phyloP scores from a whole-genome alignment of 1,139 yeast species.

The Suzukiozyma palmioleophila region DNA sequence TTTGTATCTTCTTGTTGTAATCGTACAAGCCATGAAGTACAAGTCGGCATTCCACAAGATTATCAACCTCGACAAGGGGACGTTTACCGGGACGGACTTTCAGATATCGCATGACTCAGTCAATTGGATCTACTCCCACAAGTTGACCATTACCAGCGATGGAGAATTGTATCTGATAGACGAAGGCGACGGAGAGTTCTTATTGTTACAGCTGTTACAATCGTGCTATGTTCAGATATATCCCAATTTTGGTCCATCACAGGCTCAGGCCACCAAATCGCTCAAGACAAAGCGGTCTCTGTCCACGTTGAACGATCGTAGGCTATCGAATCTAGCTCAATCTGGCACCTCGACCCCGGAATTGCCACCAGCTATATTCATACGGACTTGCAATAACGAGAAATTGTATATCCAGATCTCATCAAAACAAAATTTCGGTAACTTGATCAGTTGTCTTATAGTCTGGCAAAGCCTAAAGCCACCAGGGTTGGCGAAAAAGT shows the following conservation, averaged over 20 bases:
- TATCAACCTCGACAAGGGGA: slow-evolving; percentile 33
- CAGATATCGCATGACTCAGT: slow-evolving; percentile 35
- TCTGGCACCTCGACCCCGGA: slow-evolving; percentile 10
- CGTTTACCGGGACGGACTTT: slow-evolving; percentile 32
- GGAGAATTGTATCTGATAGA: slow-evolving; percentile 37
- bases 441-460: slow-evolving; percentile 46
- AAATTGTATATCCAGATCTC: slow-evolving; percentile 44
- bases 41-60: slow-evolving; percentile 27
- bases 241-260: slow-evolving; percentile 16
- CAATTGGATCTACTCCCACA: slow-evolving; percentile 33
- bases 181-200: slow-evolving; percentile 30
- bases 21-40: slow-evolving; percentile 13
- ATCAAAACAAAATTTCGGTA: slow-evolving; percentile 42
- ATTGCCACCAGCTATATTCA: slow-evolving; percentile 42
- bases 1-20: background rate
- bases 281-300: background rate
- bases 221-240: slow-evolving; percentile 39
- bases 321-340: background rate
- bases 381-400: slow-evolving; percentile 44
- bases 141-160: slow-evolving; percentile 31
- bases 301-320: slow-evolving; percentile 5
- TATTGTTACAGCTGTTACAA: slow-evolving; percentile 32
- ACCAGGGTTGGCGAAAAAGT: slow-evolving; percentile 54
- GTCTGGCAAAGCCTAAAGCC: slow-evolving; percentile 66
- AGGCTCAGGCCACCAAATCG: slow-evolving; percentile 4